Evolutionary conservation across 345 rosid species (phyloP), one percentile per base, ranked within the genome.

Genomic region (Lumnitzera racemosa): DNA sequence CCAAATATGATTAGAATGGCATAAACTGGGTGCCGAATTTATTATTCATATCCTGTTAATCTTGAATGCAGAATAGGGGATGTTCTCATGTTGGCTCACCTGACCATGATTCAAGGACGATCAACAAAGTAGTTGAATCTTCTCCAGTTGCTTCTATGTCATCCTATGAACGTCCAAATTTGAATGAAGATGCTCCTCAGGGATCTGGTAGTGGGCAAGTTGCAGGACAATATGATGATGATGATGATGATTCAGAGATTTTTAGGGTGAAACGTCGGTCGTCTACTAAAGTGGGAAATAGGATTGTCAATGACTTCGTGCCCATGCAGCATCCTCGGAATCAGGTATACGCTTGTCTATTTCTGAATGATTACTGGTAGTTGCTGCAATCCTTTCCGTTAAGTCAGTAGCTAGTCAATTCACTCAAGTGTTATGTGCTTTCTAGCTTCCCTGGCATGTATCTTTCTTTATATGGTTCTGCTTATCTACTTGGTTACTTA

Each of bases 261-360:
- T 90, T 95, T 71, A 76, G 96, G 75, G 99, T 95, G 58, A 95
- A 90, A 74, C 94, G 99, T 1, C 89, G 94, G n/a, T 77, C 95
- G 25, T 80, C 82, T 12, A 2, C 69, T 65, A 95, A 88, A 78
- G 64, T 69, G 53, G 90, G 82, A 57, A 85, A 77, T 68, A 77
- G 90, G 71, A 57, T 70, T 55, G 76, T 75, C 64, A 77, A 73
- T 65, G 72, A 72, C 51, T 58, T 76, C 25, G 54, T 49, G 54
- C 56, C 78, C 15, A 72, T 79, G 2, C 83, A 69, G 75, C 72
- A 77, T 58, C 60, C 74, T 8, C 87, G 76, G 56, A 64, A 76
- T 65, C 90, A 84, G 95, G 99, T 94, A 86, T 65, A 4, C 11
- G 9, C 10, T 36, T 9, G 1, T 36, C 43, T 36, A 36, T 27